phyloP scores from a whole-genome alignment of 2,329 filamentous ascomycete species.

The Diaporthe citrichinensis region DNA sequence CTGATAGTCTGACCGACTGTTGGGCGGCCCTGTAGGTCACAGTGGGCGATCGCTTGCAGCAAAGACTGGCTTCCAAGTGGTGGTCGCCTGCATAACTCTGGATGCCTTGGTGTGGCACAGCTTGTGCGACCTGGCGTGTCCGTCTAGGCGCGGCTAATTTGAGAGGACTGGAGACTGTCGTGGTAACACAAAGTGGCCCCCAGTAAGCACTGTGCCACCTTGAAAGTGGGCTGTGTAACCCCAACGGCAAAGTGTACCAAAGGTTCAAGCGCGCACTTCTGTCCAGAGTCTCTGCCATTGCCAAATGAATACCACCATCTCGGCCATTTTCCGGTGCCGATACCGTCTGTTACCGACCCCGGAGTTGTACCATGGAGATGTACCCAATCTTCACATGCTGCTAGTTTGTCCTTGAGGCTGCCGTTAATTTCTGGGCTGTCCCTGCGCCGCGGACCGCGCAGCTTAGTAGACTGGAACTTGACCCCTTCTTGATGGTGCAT shows the following conservation, averaged over 20 bases:
- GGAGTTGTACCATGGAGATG: conserved; percentile 2
- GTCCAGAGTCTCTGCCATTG: neutral
- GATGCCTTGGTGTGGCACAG: conserved; percentile 22
- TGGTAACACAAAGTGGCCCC: conserved; percentile 36
- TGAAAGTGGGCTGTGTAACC: conserved; percentile 32
- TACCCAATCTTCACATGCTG: conserved; percentile 15
- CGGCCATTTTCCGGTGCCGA: conserved; percentile 33
- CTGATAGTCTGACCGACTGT: conserved; percentile 35
- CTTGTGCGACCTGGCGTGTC: conserved; percentile 23
- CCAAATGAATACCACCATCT: conserved; percentile 15
- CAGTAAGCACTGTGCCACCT: conserved; percentile 37
- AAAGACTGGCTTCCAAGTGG: neutral
- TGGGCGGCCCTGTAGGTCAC: neutral
- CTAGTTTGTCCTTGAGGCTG: neutral
- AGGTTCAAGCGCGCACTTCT: conserved; percentile 32
- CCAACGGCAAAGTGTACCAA: neutral
- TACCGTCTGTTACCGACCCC: neutral
- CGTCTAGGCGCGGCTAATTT: conserved; percentile 32
- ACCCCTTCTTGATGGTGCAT: conserved; percentile 3
- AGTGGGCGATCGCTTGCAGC: conserved; percentile 26
- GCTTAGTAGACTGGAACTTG: neutral
- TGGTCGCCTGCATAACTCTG: neutral
- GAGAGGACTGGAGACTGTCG: neutral
- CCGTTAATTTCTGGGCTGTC: neutral
- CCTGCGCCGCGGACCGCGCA: neutral